These are phyloP conservation scores for Thelonectria discophora DNA, from an alignment of 2,329 filamentous ascomycete species.

Conservation along the genomic window DNA sequence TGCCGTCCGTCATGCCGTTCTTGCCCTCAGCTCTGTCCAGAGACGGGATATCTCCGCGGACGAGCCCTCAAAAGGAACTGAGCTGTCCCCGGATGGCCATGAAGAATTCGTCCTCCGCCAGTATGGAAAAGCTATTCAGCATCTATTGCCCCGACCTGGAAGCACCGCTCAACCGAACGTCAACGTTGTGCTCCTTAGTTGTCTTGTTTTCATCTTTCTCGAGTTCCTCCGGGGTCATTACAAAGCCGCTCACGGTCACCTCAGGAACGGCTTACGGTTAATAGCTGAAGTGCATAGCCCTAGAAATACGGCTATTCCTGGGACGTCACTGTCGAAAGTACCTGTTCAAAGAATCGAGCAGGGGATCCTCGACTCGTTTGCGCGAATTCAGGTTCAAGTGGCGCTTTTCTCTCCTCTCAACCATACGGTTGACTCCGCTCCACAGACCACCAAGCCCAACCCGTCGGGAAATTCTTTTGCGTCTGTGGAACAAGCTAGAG, in stretches of 20 bases:
- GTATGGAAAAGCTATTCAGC: constrained; percentile 50
- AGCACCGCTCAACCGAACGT: constrained; percentile 40
- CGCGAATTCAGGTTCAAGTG: constrained; percentile 42
- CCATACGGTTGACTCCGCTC: constrained; percentile 17
- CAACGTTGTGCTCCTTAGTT: constrained; percentile 49
- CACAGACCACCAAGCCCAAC: constrained; percentile 11
- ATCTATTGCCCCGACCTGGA: constrained; percentile 45
- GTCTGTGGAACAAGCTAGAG: constrained; percentile 28
- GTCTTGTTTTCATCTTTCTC: constrained; percentile 49
- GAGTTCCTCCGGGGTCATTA: constrained; percentile 51
- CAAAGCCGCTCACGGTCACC: constrained; percentile 49
- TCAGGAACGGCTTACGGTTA: constrained; percentile 53
- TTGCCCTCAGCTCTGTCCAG: constrained; percentile 50
- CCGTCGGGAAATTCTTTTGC: constrained; percentile 9
- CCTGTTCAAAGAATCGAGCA: constrained; percentile 51
- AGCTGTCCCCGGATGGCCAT: constrained; percentile 13
- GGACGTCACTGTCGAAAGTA: constrained; percentile 28
- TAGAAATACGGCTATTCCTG: constrained; percentile 4
- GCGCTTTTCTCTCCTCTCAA: constrained; percentile 35
- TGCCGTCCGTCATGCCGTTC: constrained; percentile 50
- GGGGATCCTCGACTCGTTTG: constrained; percentile 48
- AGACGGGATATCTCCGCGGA: constrained; percentile 24
- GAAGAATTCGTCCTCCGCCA: constrained; percentile 43
- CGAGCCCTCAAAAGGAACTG: not conserved
- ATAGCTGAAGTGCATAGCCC: constrained; percentile 38